Conservation (phyloP, 441 rosid genomes). For the Gossypium gossypioides region DNA sequence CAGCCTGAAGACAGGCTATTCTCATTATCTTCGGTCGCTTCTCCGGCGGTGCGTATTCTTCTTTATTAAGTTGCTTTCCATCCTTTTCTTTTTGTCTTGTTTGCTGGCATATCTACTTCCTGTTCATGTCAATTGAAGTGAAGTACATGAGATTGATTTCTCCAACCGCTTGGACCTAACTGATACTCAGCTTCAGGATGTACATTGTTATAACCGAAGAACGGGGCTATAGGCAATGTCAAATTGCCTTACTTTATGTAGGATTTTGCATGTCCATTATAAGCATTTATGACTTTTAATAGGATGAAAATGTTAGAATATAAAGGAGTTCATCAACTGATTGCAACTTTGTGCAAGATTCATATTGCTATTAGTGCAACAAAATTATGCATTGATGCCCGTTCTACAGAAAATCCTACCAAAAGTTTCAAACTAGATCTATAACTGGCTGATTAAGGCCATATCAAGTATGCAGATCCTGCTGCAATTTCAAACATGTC, state of each 20-base stretch:
- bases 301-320: background rate
- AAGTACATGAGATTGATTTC: background rate
- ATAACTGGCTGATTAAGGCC: background rate
- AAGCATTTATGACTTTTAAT: background rate
- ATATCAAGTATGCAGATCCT: background rate
- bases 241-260: background rate
- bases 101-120: background rate
- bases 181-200: background rate
- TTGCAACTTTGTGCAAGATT: background rate
- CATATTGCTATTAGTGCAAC: background rate
- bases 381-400: background rate
- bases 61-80: background rate
- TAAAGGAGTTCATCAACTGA: background rate
- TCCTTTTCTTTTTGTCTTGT: background rate
- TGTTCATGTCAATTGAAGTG: background rate
- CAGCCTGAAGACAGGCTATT: conserved; percentile 92
- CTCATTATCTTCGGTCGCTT: conserved; percentile 82
- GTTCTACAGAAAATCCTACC: background rate
- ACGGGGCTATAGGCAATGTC: background rate
- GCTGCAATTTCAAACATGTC: background rate
- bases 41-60: conserved; percentile 67
- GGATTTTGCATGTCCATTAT: background rate
- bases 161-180: background rate
- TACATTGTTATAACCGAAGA: too few relatives aligned
- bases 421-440: background rate